Evolutionary conservation across 108 stramenopile genomes (phyloP), one percentile per base, ranked within the genome.

Genomic region (Seminavis robusta): DNA sequence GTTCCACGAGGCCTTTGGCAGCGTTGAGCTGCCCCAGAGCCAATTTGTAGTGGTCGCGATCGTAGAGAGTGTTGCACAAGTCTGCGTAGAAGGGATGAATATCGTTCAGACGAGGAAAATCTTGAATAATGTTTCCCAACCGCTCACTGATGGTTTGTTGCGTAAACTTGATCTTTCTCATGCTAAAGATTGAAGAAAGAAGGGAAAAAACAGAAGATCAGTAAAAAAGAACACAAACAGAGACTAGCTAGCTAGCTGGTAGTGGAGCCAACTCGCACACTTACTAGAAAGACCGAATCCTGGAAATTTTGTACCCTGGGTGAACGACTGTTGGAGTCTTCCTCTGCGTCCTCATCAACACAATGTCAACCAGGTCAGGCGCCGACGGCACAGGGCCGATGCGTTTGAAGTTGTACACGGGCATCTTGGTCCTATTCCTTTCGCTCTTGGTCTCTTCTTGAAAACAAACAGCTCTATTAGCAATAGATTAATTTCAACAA

Each of bases 61-160:
- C 98, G 66, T 99, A 99, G 26, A 99, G 76, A 17, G 97, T 97
- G 80, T 98, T 98, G 53, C 96, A 95, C 29, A 99, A 89, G 75
- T 99, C 98, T n/a, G 94, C 93, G 70, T 98, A 98, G 68, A 99
- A 99, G 16, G 98, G 98, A 66, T 99, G 98, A 56, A 99, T 95
- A 72, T 99, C 98, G 39, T 95, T 95, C 15, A 99, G 86, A 42
- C 97, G 90, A 43, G 99, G 99, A 61, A 99, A 99, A 64, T 98
- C 96, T 17, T 77, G 73, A 47, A 99, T 69, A 56, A 98, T 97
- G 30, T 58, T 59, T 7, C 90, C 86, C 16, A 99, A 81, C 15
- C 94, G 67, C 56, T 98, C 98, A 25, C 84, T 78, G 49, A 97
- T 94, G 31, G 92, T 97, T 75, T 98, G 95, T 62, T 97, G 95